Evolutionary conservation across 306 rosid genomes (phyloP), one percentile per base, ranked within the genome.

Genomic region (apple (Malus domestica)): DNA sequence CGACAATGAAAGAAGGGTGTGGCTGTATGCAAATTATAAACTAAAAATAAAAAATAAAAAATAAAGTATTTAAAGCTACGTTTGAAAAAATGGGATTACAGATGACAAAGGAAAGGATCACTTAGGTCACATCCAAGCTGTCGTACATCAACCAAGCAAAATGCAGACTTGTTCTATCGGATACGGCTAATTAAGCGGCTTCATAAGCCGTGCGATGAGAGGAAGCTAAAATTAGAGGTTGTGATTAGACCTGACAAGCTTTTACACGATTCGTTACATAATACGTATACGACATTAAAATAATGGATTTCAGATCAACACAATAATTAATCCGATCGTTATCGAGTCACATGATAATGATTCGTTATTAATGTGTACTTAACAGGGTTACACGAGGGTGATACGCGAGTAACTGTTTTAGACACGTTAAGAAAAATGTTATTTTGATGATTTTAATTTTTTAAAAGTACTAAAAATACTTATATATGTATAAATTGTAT

Each of bases 91-190:
- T 30, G 65, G 45, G 51, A 72, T 71, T 67, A 46, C 68, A 6
- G 65, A 64, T 35, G 72, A 52, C 58, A 23, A 49, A 45, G 70
- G 45, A 78, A 79, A 57, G 55, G 64, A 70, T 75, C 83, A 70
- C 80, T 74, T 58, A 23, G 66, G 83, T 75, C 74, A 55, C 83
- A 61, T 82, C 80, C 66, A 61, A 67, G 76, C 72, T 54, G 74
- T 82, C 82, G 33, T 63, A 66, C 76, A 83, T 70, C 80, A 71
- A 65, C 18, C 4, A 42, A 73, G 51, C 57, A 71, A 60, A 6
- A n/a, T 25, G 66, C 68, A 20, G 0, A 20, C 32, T 19, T 59
- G 71, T 75, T 27, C 40, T 6, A 16, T 73, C 15, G 33, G 78
- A 62, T 19, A 29, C 61, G 22, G 70, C 70, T 27, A 44, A 45